Conservation (phyloP, 495 filamentous ascomycete genomes). For the Podospora pseudopauciseta region DNA sequence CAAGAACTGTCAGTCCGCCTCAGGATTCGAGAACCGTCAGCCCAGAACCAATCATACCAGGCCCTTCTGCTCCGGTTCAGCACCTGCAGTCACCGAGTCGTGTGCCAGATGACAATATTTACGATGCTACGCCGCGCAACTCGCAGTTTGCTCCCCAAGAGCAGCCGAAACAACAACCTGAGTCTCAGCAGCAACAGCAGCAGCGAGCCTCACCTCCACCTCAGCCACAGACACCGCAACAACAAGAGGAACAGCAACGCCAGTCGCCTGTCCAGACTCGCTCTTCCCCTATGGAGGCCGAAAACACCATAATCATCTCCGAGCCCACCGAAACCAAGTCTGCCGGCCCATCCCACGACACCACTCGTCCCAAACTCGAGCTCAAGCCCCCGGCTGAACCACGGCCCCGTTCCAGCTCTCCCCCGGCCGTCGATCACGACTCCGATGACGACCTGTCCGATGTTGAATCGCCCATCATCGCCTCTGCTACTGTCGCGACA, state of each 20-base stretch:
- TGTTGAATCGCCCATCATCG: constrained; percentile 19
- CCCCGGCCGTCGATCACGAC: not conserved
- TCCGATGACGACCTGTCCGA: constrained; percentile 12
- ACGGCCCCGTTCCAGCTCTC: not conserved
- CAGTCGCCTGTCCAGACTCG: not conserved
- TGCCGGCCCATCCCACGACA: constrained; percentile 14
- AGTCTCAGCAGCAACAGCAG: constrained; percentile 2
- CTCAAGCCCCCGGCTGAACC: not conserved
- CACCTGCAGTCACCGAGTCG: constrained; percentile 10
- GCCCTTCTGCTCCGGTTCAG: constrained; percentile 4
- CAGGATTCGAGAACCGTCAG: constrained; percentile 12
- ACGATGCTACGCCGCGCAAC: constrained; percentile 43
- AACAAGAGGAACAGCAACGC: constrained; percentile 7
- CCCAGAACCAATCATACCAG: not conserved
- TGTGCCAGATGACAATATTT: constrained; percentile 39
- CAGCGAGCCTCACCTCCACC: not conserved
- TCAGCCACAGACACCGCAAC: not conserved
- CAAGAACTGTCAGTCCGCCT: constrained; percentile 27
- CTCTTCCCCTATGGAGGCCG: not conserved
- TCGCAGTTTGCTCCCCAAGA: constrained; percentile 12
- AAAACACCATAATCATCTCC: constrained; percentile 14
- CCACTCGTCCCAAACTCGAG: constrained; percentile 5
- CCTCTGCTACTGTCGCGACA: constrained; percentile 16
- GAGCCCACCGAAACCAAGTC: constrained; percentile 16
- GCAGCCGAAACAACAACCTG: not conserved